A percentile compares a stretch with the other conserved stretches of the same genome.
phyloP scores from a whole-genome alignment of 495 filamentous ascomycete species.

The Ramalina peruviana region DNA sequence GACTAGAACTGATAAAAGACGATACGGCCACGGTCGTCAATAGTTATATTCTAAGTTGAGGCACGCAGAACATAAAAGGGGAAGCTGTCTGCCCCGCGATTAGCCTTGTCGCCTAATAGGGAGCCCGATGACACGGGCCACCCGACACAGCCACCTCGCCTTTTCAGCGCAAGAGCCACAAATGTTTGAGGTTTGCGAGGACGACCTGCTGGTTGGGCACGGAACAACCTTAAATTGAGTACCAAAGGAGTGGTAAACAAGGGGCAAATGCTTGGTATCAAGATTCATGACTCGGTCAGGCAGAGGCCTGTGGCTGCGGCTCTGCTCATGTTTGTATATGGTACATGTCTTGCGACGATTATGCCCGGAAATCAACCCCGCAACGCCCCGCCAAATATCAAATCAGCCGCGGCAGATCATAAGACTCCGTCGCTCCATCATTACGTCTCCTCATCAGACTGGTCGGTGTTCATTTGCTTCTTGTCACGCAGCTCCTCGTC shows the following conservation, averaged over 20 bases:
- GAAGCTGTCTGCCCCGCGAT: neutral
- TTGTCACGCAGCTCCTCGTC: neutral
- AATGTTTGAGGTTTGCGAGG: too few relatives aligned
- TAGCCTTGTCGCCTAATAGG: neutral
- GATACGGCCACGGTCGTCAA: neutral
- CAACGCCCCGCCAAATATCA: neutral
- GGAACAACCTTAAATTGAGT: too few relatives aligned
- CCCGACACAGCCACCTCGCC: neutral
- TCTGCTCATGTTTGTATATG: too few relatives aligned
- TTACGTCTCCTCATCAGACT: conserved; percentile 2
- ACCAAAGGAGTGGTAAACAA: too few relatives aligned
- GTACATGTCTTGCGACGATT: too few relatives aligned
- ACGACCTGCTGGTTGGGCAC: too few relatives aligned
- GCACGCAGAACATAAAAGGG: neutral
- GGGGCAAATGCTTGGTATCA: too few relatives aligned
- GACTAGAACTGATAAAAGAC: neutral
- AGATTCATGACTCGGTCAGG: too few relatives aligned
- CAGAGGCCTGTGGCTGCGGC: too few relatives aligned
- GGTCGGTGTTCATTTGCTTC: conserved; percentile 2
- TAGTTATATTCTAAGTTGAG: neutral
- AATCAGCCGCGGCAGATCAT: neutral
- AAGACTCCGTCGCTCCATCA: too few relatives aligned
- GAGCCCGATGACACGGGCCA: neutral
- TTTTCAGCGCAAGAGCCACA: too few relatives aligned
- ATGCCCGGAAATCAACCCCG: neutral